Percentiles rank a stretch among this genome's conserved stretches.
These are phyloP conservation scores for Aeschynomene evenia DNA, from an alignment of 306 rosid species.

Conservation along the genomic window DNA sequence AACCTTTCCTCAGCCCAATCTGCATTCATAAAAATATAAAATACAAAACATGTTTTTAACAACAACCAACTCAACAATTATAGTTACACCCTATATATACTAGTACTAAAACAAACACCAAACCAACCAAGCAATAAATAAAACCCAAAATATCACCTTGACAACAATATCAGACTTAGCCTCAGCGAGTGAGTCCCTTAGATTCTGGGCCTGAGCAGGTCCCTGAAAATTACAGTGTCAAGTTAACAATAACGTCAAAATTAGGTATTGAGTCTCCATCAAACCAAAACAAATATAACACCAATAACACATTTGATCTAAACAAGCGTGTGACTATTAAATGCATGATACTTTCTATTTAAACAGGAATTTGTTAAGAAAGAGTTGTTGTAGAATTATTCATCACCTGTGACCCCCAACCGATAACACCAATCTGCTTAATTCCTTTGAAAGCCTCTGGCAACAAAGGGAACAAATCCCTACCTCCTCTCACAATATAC, in stretches of 20 bases:
- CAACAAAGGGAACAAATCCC: slow-evolving; percentile 83
- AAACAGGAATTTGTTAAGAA: background rate
- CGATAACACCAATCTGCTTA: slow-evolving; percentile 96
- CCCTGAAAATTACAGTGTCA: slow-evolving; percentile 50
- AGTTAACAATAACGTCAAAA: slow-evolving; percentile 8
- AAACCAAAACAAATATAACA: background rate
- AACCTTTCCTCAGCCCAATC: slow-evolving; percentile 98
- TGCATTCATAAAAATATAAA: slow-evolving; percentile 29
- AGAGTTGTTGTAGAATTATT: background rate
- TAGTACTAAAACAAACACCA: background rate
- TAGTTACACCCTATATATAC: background rate
- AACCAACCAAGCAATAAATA: background rate
- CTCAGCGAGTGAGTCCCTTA: slow-evolving; percentile 83
- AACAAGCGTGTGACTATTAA: background rate
- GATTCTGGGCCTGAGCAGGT: slow-evolving; percentile 99
- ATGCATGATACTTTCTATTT: too few relatives aligned
- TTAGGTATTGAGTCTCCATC: background rate
- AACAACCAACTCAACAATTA: background rate
- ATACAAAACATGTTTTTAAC: background rate
- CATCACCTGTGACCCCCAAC: slow-evolving; percentile 99
- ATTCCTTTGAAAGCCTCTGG: slow-evolving; percentile 90
- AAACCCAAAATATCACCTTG: slow-evolving; percentile 54
- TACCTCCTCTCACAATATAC: slow-evolving; percentile 91
- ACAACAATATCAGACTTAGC: slow-evolving; percentile 89
- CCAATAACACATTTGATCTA: background rate